Conservation (phyloP, 1,139 yeast species). For the Suhomyces choctaworum region DNA sequence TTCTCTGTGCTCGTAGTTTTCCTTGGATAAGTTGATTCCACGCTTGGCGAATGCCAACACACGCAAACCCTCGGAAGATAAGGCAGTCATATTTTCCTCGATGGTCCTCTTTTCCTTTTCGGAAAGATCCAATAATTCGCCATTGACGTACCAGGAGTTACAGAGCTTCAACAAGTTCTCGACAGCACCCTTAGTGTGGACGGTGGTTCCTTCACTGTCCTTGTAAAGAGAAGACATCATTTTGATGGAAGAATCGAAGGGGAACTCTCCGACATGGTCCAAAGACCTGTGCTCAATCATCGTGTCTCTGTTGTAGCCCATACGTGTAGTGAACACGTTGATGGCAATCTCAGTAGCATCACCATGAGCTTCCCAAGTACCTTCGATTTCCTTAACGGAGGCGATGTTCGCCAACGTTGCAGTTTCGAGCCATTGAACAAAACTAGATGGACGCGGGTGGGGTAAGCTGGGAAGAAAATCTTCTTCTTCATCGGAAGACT, state of each 20-base stretch:
- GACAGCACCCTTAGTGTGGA: slow-evolving; percentile 78
- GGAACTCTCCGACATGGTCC: slow-evolving; percentile 62
- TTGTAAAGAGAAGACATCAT: slow-evolving; percentile 69
- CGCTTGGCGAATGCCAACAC: slow-evolving; percentile 69
- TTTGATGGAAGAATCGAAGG: slow-evolving; percentile 77
- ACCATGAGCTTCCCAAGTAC: slow-evolving; percentile 72
- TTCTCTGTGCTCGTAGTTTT: slow-evolving; percentile 43
- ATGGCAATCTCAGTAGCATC: slow-evolving; percentile 87
- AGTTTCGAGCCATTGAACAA: slow-evolving; percentile 52
- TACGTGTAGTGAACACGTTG: slow-evolving; percentile 66
- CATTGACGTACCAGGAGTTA: slow-evolving; percentile 50
- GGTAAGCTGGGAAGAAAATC: slow-evolving; percentile 29
- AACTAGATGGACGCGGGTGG: slow-evolving; percentile 25
- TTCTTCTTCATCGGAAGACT: slow-evolving; percentile 40
- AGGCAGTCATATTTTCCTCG: slow-evolving; percentile 58
- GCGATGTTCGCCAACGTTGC: slow-evolving; percentile 80
- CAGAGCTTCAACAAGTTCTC: slow-evolving; percentile 68
- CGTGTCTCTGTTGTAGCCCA: slow-evolving; percentile 48
- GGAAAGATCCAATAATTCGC: slow-evolving; percentile 36
- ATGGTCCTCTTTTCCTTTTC: slow-evolving; percentile 42
- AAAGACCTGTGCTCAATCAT: slow-evolving; percentile 37
- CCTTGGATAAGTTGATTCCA: slow-evolving; percentile 20
- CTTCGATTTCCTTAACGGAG: slow-evolving; percentile 43
- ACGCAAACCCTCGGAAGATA: slow-evolving; percentile 70
- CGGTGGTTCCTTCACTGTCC: slow-evolving; percentile 30